Conservation (phyloP, 805 yeast species). For the Phaffomyces antillensis region DNA sequence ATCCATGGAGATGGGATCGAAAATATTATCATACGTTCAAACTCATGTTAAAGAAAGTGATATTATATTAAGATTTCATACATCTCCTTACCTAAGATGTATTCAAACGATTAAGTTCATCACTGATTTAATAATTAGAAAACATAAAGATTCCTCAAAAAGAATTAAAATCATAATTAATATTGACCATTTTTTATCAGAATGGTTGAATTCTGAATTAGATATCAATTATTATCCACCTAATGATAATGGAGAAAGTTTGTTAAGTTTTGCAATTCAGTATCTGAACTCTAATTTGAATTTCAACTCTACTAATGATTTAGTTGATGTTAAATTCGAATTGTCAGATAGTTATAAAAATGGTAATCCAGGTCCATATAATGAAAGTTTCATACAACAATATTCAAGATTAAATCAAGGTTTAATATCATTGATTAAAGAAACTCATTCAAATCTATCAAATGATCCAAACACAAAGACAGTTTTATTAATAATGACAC, state of each 20-base stretch:
- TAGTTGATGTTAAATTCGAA: constrained; percentile 23
- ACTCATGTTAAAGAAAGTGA: constrained; percentile 11
- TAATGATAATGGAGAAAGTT: constrained; percentile 36
- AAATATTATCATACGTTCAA: constrained; percentile 16
- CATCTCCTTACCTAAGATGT: constrained; percentile 39
- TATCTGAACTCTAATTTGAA: constrained; percentile 26
- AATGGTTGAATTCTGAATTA: constrained; percentile 36
- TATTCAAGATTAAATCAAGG: constrained; percentile 30
- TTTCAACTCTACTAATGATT: constrained; percentile 11
- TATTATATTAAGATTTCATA: constrained; percentile 24
- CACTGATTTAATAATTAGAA: constrained; percentile 17
- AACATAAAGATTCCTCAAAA: constrained; percentile 7
- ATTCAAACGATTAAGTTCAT: constrained; percentile 30
- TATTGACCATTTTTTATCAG: constrained; percentile 35
- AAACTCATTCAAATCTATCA: constrained; percentile 18
- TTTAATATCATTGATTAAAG: constrained; percentile 27
- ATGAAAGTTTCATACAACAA: constrained; percentile 32
- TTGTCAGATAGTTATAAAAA: constrained; percentile 29
- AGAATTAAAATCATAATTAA: constrained; percentile 22
- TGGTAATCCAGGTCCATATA: constrained; percentile 38
- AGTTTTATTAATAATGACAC: constrained; percentile 31
- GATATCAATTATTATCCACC: constrained; percentile 35
- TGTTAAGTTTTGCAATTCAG: constrained; percentile 31
- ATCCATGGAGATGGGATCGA: constrained; percentile 19
- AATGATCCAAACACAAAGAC: constrained; percentile 23